A percentile compares a stretch with the other conserved stretches of the same genome.
Evolutionary conservation across 331 rosid genomes (phyloP).

Genomic region (Prunus yedoensis): DNA sequence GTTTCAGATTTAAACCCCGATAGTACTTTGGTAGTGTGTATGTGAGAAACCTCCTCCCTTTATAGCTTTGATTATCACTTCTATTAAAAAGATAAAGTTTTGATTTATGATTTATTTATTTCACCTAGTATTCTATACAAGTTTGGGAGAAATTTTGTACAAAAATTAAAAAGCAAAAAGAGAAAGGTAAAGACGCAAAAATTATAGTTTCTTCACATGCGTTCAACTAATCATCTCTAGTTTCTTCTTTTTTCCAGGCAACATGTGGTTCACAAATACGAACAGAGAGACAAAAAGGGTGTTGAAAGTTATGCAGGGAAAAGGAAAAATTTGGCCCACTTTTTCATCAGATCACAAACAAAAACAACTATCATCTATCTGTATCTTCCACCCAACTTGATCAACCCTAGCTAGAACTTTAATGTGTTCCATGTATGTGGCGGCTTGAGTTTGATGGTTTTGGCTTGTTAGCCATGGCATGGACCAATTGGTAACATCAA

Average conservation of each 20-base stretch:
- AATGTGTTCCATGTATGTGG: not conserved
- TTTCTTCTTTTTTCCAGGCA: slow-evolving; percentile 1
- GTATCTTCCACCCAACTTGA: not conserved
- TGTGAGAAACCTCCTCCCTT: accelerated
- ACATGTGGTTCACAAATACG: slow-evolving; percentile 9
- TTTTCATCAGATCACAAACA: not conserved
- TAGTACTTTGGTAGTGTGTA: too few species aligned
- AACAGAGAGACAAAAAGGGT: not conserved
- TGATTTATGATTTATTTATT: not conserved
- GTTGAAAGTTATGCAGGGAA: not conserved
- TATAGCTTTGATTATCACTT: too few species aligned
- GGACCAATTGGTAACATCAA: not conserved
- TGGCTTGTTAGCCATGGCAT: not conserved
- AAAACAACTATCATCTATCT: not conserved
- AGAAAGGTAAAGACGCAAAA: not conserved
- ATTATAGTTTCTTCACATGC: slow-evolving; percentile 11
- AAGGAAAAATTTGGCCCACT: slow-evolving; percentile 6
- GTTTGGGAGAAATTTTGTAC: not conserved
- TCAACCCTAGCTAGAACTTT: not conserved
- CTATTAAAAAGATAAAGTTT: too few species aligned
- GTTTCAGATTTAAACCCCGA: accelerated
- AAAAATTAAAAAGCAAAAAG: not conserved
- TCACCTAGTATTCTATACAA: not conserved
- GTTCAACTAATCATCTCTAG: slow-evolving; percentile 4
- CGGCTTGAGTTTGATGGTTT: not conserved